Evolutionary conservation across 768 basidiomycete genomes (phyloP).

Genomic region (Boletellus ananas): DNA sequence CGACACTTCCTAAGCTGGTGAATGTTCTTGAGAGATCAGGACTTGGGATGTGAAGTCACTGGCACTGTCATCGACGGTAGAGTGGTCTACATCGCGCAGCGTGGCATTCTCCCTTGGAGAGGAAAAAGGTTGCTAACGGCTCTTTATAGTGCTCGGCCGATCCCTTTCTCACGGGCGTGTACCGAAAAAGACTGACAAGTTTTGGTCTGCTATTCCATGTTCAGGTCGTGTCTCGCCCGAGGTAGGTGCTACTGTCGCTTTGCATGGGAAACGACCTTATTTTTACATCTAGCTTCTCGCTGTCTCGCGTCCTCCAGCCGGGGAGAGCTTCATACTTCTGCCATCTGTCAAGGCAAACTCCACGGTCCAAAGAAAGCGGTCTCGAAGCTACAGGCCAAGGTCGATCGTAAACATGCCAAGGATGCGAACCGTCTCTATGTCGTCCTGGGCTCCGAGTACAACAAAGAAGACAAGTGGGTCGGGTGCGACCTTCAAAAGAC

Average conservation of each 20-base stretch:
- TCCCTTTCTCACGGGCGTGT: conserved; percentile 38
- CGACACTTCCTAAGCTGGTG: conserved; percentile 67
- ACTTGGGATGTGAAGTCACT: conserved; percentile 49
- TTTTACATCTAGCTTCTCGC: conserved; percentile 31
- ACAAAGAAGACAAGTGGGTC: conserved; percentile 65
- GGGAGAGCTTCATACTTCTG: conserved; percentile 48
- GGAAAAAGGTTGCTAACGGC: neutral
- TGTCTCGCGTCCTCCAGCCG: conserved; percentile 40
- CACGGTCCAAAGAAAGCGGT: conserved; percentile 38
- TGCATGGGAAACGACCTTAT: neutral
- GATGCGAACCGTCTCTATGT: conserved; percentile 53
- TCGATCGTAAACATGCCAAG: conserved; percentile 37
- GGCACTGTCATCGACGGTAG: conserved; percentile 63
- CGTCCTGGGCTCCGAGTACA: conserved; percentile 67
- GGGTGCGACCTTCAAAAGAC: conserved; percentile 61
- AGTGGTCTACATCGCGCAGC: conserved; percentile 52
- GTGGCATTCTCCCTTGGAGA: conserved; percentile 55
- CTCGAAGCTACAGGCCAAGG: conserved; percentile 44
- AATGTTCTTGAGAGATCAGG: conserved; percentile 53
- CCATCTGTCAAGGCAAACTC: conserved; percentile 35
- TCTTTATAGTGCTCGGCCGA: conserved; percentile 23
- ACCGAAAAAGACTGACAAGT: neutral
- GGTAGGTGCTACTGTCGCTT: conserved; percentile 6
- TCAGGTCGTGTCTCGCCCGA: conserved; percentile 23
- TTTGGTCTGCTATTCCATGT: conserved; percentile 20